These are phyloP conservation scores for Saccharomyces hybrid DNA, from an alignment of 1,139 yeast genomes.

Conservation along the genomic window DNA sequence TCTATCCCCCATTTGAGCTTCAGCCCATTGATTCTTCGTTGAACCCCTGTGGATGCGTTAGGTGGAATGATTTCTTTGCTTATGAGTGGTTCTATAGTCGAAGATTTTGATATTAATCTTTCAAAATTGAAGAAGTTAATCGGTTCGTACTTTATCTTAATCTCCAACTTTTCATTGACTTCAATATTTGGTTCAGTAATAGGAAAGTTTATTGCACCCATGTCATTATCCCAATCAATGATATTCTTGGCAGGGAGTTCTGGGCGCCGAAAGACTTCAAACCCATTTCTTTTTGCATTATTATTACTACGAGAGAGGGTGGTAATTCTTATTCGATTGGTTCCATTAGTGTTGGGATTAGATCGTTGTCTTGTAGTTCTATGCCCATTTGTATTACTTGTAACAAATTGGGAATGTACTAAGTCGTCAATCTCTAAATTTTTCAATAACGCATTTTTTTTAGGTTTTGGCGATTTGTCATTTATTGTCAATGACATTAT, in stretches of 20 bases:
- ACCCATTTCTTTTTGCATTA: too few species aligned
- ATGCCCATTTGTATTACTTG: background rate
- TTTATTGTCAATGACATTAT: background rate
- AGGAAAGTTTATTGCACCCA: background rate
- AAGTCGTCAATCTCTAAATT: background rate
- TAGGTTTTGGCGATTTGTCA: constrained; percentile 7
- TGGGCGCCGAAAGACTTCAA: too few species aligned
- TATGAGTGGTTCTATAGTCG: background rate
- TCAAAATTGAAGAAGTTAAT: constrained; percentile 20
- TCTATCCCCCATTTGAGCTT: background rate
- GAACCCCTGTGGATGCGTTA: background rate
- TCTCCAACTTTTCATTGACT: constrained; percentile 2
- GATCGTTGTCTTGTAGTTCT: background rate
- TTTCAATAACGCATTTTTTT: constrained; percentile 10
- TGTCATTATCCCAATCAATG: background rate
- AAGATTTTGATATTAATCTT: constrained; percentile 9
- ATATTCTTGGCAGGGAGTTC: too few species aligned
- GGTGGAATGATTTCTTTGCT: background rate
- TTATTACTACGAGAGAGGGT: too few species aligned
- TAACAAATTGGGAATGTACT: constrained; percentile 1
- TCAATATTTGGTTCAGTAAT: constrained; percentile 1
- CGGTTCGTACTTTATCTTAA: constrained; percentile 25
- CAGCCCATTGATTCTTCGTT: background rate
- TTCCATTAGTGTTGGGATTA: background rate
- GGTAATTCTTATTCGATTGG: background rate